Percentiles rank a stretch among this genome's conserved stretches.
Conservation (phyloP, 1,284 basidiomycete species). For the Ganoderma meredithae region DNA sequence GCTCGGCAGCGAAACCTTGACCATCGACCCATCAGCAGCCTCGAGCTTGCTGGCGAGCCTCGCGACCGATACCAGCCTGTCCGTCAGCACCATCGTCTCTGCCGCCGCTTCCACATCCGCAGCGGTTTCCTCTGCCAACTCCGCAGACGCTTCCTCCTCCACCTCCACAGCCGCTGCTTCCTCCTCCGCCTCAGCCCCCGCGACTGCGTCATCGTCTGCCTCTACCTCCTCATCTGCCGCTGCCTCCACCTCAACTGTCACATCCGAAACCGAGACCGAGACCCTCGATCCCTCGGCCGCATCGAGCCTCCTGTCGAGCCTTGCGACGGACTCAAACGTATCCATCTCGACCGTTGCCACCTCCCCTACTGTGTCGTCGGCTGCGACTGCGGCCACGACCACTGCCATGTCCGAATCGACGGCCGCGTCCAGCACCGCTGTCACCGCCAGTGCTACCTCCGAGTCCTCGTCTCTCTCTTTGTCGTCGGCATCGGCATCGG, state of each 20-base stretch:
- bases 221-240: no score
- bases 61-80: slow-evolving; percentile 33
- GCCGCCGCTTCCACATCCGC: slow-evolving; percentile 35
- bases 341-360: slow-evolving; percentile 25
- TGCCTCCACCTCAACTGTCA: slow-evolving; percentile 37
- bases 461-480: neutral
- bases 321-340: slow-evolving; percentile 37
- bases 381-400: slow-evolving; percentile 1
- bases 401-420: neutral
- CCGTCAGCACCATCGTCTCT: slow-evolving; percentile 24
- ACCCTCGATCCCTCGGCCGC: slow-evolving; percentile 53
- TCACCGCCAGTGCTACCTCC: slow-evolving; percentile 7
- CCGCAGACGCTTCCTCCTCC: no score
- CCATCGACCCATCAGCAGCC: slow-evolving; percentile 51
- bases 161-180: no score
- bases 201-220: slow-evolving; percentile 38
- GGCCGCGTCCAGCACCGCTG: slow-evolving; percentile 15
- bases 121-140: no score
- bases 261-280: slow-evolving; percentile 49
- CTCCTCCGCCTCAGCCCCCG: no score
- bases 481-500: neutral
- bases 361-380: slow-evolving; percentile 6
- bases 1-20: slow-evolving; percentile 47
- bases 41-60: slow-evolving; percentile 50
- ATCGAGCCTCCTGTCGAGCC: slow-evolving; percentile 48